Percentiles rank a stretch among this genome's conserved stretches.
Evolutionary conservation across 2,329 filamentous ascomycete genomes (phyloP).

Genomic region (Pseudocercospora fijiensis): DNA sequence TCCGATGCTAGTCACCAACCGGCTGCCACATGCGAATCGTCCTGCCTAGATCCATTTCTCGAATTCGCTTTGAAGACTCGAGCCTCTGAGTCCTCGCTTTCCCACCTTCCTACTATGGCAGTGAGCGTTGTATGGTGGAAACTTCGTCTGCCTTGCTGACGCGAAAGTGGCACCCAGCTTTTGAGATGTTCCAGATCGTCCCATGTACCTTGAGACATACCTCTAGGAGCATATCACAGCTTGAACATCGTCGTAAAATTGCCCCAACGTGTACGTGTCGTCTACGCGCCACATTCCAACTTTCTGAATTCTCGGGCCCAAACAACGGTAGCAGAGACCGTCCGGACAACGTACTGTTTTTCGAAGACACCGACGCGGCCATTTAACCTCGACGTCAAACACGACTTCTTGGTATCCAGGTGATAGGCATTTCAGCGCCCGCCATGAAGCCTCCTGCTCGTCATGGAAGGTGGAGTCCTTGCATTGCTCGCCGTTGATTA

Average conservation of each 20-base stretch:
- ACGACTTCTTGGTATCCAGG: not conserved
- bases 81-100: not conserved
- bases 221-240: not conserved
- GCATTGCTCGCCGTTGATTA: not conserved
- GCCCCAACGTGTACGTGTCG: not conserved
- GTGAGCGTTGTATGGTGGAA: not conserved
- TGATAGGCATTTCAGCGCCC: not conserved
- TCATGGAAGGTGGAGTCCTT: no score
- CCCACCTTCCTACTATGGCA: not conserved
- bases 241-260: not conserved
- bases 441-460: not conserved
- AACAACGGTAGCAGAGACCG: not conserved
- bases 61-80: no score
- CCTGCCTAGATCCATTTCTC: no score
- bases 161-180: no score
- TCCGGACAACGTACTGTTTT: not conserved
- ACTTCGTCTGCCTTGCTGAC: not conserved
- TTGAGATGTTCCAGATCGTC: not conserved
- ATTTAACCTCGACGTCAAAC: not conserved
- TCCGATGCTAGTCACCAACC: no score
- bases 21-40: no score
- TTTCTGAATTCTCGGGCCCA: not conserved
- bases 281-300: not conserved
- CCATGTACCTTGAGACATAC: not conserved
- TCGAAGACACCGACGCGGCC: not conserved